Conservation (phyloP, 495 filamentous ascomycete species). For the Penicillium turbatum region DNA sequence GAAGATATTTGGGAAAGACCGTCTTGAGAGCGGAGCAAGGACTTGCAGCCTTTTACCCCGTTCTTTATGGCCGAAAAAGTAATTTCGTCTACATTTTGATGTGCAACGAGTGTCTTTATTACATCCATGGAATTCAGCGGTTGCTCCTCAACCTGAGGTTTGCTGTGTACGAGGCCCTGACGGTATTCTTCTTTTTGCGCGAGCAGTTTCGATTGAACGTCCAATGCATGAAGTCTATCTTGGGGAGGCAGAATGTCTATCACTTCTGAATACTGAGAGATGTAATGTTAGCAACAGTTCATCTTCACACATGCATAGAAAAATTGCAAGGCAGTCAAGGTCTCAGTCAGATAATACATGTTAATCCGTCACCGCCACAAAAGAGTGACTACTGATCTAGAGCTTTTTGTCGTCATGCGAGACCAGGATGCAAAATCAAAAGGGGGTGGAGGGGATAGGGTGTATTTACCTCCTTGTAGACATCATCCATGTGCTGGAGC, state of each 20-base stretch:
- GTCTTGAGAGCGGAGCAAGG: slow-evolving; percentile 31
- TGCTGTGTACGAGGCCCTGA: slow-evolving; percentile 29
- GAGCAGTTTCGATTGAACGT: slow-evolving; percentile 33
- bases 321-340: slow-evolving; percentile 11
- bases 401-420: slow-evolving; percentile 54
- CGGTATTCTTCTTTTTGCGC: slow-evolving; percentile 29
- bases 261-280: slow-evolving; percentile 19
- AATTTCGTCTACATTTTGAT: slow-evolving; percentile 44
- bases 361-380: slow-evolving; percentile 48
- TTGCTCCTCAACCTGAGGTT: slow-evolving; percentile 25
- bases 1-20: slow-evolving; percentile 23
- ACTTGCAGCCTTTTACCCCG: slow-evolving; percentile 40
- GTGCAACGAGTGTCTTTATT: slow-evolving; percentile 42
- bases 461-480: slow-evolving; percentile 45
- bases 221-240: slow-evolving; percentile 31
- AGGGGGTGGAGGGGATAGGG: slow-evolving; percentile 7
- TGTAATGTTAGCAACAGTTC: slow-evolving; percentile 20
- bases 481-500: slow-evolving; percentile 38
- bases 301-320: slow-evolving; percentile 6
- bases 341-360: slow-evolving; percentile 52
- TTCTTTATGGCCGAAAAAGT: slow-evolving; percentile 35
- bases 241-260: slow-evolving; percentile 22
- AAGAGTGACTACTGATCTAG: slow-evolving; percentile 53
- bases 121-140: slow-evolving; percentile 40
- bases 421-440: slow-evolving; percentile 21